Conservation (phyloP, 1,284 basidiomycete species). For the Fomitopsis schrenkii region DNA sequence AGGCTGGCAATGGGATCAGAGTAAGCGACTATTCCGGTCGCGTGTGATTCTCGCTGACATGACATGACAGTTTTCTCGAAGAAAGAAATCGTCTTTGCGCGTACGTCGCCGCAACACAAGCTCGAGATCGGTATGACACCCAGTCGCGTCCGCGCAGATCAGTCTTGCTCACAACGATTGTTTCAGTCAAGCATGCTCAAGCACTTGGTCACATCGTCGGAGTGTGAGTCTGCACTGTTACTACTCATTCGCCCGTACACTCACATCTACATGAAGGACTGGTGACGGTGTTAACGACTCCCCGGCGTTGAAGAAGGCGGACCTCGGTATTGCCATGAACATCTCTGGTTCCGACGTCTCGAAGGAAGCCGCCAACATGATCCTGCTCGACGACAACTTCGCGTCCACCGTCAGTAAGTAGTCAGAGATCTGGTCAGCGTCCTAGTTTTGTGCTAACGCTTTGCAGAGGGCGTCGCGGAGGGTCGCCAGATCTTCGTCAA, state of each 20-base stretch:
- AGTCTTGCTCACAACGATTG: neutral
- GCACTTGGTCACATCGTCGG: slow-evolving; percentile 68
- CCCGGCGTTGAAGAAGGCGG: slow-evolving; percentile 67
- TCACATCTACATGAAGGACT: slow-evolving; percentile 27
- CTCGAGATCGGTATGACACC: slow-evolving; percentile 52
- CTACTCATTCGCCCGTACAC: neutral
- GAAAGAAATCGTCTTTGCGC: slow-evolving; percentile 67
- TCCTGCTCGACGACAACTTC: slow-evolving; percentile 66
- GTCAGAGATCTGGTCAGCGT: neutral
- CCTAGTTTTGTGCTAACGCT: neutral
- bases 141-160: neutral
- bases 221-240: slow-evolving; percentile 41
- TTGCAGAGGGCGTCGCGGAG: slow-evolving; percentile 59
- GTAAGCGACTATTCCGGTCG: slow-evolving; percentile 26
- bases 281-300: slow-evolving; percentile 73
- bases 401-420: slow-evolving; percentile 65
- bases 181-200: slow-evolving; percentile 61
- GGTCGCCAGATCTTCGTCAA: slow-evolving; percentile 68
- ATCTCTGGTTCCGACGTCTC: slow-evolving; percentile 70
- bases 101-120: slow-evolving; percentile 70
- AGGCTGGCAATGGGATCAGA: slow-evolving; percentile 70
- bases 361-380: slow-evolving; percentile 74
- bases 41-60: neutral
- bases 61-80: slow-evolving; percentile 65
- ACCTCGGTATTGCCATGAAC: slow-evolving; percentile 74